Evolutionary conservation across 345 rosid species (phyloP).

Genomic region (Microcos paniculata): DNA sequence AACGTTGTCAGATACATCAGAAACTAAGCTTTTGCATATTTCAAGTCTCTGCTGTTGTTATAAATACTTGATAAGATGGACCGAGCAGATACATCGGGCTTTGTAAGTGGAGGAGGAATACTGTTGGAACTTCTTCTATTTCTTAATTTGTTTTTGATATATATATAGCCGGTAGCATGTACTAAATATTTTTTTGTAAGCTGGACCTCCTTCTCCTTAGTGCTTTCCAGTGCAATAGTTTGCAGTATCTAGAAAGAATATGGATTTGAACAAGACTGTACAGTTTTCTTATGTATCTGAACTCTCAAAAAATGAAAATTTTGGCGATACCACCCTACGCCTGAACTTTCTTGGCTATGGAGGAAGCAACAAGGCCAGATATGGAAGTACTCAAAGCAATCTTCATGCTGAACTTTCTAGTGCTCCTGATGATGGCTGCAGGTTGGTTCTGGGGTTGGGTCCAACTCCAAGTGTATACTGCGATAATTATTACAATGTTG

Average conservation of each 20-base stretch:
- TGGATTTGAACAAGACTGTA: conserved; percentile 65
- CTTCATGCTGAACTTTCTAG: conserved; percentile 41
- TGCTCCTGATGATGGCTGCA: conserved; percentile 71
- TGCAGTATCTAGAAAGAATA: conserved; percentile 23
- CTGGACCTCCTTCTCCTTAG: conserved; percentile 8
- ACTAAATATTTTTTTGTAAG: conserved; percentile 19
- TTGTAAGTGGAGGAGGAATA: conserved; percentile 76
- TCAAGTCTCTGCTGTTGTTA: conserved; percentile 9
- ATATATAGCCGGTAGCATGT: conserved; percentile 24
- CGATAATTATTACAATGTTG: conserved; percentile 36
- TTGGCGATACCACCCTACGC: conserved; percentile 69
- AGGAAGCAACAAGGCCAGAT: conserved; percentile 42
- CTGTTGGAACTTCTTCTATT: conserved; percentile 18
- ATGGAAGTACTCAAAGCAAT: conserved; percentile 32
- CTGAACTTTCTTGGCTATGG: conserved; percentile 57
- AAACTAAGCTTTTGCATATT: conserved; percentile 13
- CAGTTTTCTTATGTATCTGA: conserved; percentile 41
- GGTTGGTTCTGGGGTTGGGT: conserved; percentile 89
- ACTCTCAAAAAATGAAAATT: conserved; percentile 41
- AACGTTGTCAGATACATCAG: conserved; percentile 47
- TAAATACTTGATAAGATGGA: conserved; percentile 51
- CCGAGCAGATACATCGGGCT: conserved; percentile 86
- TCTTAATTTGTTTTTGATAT: conserved; percentile 34
- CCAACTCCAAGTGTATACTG: conserved; percentile 64
- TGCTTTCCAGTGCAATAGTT: conserved; percentile 6